phyloP scores from a whole-genome alignment of 1,139 yeast genomes.

The Candida mesenterica region DNA sequence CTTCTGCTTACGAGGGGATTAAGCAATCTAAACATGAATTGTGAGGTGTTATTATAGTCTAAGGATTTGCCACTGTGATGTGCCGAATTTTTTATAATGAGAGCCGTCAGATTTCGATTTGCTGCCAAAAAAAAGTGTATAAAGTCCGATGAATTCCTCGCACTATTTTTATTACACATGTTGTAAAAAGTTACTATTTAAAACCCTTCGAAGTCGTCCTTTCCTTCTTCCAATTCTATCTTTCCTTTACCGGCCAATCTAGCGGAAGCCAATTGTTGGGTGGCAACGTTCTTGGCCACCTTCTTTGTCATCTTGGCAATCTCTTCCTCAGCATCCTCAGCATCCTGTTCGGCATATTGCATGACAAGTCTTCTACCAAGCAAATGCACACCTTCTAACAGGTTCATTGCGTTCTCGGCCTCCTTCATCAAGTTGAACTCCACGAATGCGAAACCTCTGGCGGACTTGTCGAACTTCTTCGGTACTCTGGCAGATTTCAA shows the following conservation, averaged over 20 bases:
- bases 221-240: conserved; percentile 62
- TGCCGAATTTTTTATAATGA: no score
- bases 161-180: no score
- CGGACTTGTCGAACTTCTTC: conserved; percentile 88
- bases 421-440: conserved; percentile 87
- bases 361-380: conserved; percentile 94
- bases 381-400: conserved; percentile 92
- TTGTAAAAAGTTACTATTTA: conserved; percentile 4
- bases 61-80: no score
- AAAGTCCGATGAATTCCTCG: no score
- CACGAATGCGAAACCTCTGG: conserved; percentile 97
- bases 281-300: conserved; percentile 77
- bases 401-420: conserved; percentile 94
- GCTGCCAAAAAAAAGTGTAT: no score
- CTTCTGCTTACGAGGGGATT: conserved; percentile 5
- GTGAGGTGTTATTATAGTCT: no score
- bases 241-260: conserved; percentile 75
- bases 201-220: conserved; percentile 25
- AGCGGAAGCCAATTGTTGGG: conserved; percentile 70
- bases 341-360: conserved; percentile 85
- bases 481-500: conserved; percentile 95
- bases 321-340: conserved; percentile 84
- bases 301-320: conserved; percentile 86
- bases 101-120: no score
- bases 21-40: conserved; percentile 7